phyloP scores from a whole-genome alignment of 345 rosid genomes.

The Excoecaria agallocha region DNA sequence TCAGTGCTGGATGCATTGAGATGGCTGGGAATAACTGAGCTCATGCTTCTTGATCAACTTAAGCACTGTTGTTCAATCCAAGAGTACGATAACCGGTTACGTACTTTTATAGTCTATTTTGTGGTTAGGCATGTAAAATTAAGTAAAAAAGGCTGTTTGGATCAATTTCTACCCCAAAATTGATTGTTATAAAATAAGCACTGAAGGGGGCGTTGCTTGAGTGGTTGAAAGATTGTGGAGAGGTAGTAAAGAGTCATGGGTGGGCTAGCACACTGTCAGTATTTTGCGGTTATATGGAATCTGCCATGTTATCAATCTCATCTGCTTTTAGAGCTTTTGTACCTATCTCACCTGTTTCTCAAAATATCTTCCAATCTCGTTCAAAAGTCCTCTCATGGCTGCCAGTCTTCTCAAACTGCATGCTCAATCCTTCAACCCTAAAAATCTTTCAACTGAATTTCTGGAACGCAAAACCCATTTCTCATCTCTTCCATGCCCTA shows the following conservation, averaged over 20 bases:
- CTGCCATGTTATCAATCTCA: neutral
- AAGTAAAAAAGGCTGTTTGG: neutral
- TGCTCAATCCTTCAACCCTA: conserved; percentile 21
- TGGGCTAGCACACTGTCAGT: neutral
- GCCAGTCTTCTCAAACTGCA: conserved; percentile 35
- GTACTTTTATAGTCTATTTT: neutral
- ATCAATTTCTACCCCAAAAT: neutral
- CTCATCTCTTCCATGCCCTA: conserved; percentile 8
- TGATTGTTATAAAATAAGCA: no score
- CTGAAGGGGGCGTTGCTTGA: neutral
- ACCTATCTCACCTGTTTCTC: neutral
- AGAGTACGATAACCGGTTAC: no score
- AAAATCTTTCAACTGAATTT: conserved; percentile 15
- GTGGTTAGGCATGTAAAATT: neutral
- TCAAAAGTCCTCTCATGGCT: conserved; percentile 29
- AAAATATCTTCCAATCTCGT: neutral
- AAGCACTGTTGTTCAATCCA: no score
- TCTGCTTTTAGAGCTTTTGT: neutral
- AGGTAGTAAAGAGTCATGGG: neutral
- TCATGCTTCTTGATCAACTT: no score
- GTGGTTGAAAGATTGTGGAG: neutral
- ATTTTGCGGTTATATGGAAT: neutral
- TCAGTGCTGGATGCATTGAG: no score
- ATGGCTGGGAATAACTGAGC: no score
- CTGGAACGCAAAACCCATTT: conserved; percentile 7